A percentile compares a stretch with the other conserved stretches of the same genome.
Conservation (phyloP, 2,329 filamentous ascomycete species). For the Ophioceras dolichostomum region DNA sequence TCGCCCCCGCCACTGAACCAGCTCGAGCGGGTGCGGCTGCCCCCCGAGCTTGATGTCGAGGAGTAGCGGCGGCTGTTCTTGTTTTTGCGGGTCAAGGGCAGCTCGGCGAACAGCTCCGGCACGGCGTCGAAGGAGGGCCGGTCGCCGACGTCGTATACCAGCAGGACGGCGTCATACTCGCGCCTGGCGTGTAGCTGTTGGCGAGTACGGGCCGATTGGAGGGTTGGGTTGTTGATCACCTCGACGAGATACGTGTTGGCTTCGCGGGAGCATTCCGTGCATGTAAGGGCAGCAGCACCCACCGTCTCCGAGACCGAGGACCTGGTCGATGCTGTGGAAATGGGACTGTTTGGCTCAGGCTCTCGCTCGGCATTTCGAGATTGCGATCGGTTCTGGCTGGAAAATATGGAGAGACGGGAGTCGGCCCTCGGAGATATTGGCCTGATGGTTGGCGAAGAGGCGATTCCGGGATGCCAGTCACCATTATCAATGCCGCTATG, state of each 20-base stretch:
- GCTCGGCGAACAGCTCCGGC: conserved; percentile 9
- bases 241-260: conserved; percentile 14
- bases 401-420: too few relatives aligned
- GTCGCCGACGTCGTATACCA: conserved; percentile 15
- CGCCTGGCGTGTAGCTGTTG: conserved; percentile 9
- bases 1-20: conserved; percentile 2
- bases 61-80: conserved; percentile 5
- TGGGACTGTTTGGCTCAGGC: too few relatives aligned
- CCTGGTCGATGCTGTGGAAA: too few relatives aligned
- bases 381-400: too few relatives aligned
- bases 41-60: not conserved
- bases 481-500: too few relatives aligned
- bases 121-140: conserved; percentile 11
- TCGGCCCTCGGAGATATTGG: too few relatives aligned
- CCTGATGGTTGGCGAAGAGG: too few relatives aligned
- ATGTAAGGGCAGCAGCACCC: too few relatives aligned
- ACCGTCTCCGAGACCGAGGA: too few relatives aligned
- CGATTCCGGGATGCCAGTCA: too few relatives aligned
- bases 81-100: conserved; percentile 9
- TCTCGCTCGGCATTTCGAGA: too few relatives aligned
- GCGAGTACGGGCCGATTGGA: conserved; percentile 10
- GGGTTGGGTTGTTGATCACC: conserved; percentile 14
- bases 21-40: conserved; percentile 4
- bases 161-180: conserved; percentile 16
- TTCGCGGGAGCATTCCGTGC: too few relatives aligned